phyloP scores from a whole-genome alignment of 257 asterid species.

The Anisodus acutangulus region DNA sequence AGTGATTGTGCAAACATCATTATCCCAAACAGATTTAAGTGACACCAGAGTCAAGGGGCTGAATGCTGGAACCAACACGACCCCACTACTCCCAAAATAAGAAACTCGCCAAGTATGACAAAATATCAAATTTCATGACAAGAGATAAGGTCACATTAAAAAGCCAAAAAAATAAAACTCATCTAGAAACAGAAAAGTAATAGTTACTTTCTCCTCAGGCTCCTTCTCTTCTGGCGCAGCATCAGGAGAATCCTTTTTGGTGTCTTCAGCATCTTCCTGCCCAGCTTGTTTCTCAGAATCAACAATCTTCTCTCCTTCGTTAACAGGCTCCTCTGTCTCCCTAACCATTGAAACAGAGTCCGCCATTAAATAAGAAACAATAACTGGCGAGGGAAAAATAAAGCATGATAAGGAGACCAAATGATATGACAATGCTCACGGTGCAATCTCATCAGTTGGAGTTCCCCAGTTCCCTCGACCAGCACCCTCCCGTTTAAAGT shows the following conservation, averaged over 20 bases:
- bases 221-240: conserved; percentile 55
- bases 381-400: background rate
- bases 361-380: background rate
- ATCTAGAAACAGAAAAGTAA: background rate
- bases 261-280: conserved; percentile 51
- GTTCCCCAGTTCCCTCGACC: conserved; percentile 81
- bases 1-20: background rate
- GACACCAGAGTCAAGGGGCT: background rate
- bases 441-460: conserved; percentile 51
- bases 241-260: conserved; percentile 50
- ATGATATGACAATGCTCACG: conserved; percentile 44
- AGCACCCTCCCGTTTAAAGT: conserved; percentile 68
- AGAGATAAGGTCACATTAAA: background rate
- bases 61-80: background rate
- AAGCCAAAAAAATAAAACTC: background rate
- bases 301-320: conserved; percentile 49
- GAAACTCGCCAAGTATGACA: background rate
- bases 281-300: conserved; percentile 57
- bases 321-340: conserved; percentile 53
- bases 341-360: conserved; percentile 35
- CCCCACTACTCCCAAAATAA: background rate
- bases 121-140: background rate
- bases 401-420: background rate
- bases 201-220: conserved; percentile 64
- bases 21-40: background rate